phyloP scores from a whole-genome alignment of 805 yeast species.

The Saccharomycopsis capsularis region DNA sequence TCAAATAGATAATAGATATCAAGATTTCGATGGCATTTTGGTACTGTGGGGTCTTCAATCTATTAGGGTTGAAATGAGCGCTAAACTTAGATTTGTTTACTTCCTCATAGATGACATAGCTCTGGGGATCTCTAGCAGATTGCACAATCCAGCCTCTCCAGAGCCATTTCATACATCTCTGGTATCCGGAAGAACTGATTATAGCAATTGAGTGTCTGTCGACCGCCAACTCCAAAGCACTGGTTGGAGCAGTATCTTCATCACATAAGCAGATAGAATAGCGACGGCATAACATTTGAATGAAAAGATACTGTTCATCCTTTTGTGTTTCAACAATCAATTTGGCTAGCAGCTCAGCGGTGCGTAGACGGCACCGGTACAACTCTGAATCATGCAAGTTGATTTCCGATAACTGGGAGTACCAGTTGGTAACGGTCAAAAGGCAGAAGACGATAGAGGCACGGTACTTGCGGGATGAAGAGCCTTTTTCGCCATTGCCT shows the following conservation, averaged over 20 bases:
- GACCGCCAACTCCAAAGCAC: conserved; percentile 77
- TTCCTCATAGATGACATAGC: conserved; percentile 58
- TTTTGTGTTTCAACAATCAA: conserved; percentile 55
- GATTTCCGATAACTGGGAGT: conserved; percentile 46
- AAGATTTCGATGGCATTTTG: conserved; percentile 68
- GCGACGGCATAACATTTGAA: conserved; percentile 71
- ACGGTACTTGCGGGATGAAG: conserved; percentile 55
- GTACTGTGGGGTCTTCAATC: conserved; percentile 79
- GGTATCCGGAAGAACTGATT: conserved; percentile 76
- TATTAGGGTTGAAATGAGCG: conserved; percentile 71
- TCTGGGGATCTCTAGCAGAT: conserved; percentile 58
- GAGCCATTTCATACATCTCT: conserved; percentile 79
- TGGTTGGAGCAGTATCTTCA: conserved; percentile 54
- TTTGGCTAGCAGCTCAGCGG: conserved; percentile 70
- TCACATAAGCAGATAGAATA: conserved; percentile 60
- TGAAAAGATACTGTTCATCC: conserved; percentile 55
- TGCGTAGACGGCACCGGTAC: conserved; percentile 49
- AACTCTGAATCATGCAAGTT: conserved; percentile 66
- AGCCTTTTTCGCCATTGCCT: conserved; percentile 48
- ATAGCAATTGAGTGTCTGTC: conserved; percentile 76
- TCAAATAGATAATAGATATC: conserved; percentile 57
- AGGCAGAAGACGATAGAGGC: conserved; percentile 64
- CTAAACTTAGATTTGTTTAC: conserved; percentile 46
- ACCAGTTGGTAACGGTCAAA: conserved; percentile 76
- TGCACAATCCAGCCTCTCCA: conserved; percentile 94